A percentile compares a stretch with the other conserved stretches of the same genome.
phyloP scores from a whole-genome alignment of 495 filamentous ascomycete genomes.

The Neurospora sp. region DNA sequence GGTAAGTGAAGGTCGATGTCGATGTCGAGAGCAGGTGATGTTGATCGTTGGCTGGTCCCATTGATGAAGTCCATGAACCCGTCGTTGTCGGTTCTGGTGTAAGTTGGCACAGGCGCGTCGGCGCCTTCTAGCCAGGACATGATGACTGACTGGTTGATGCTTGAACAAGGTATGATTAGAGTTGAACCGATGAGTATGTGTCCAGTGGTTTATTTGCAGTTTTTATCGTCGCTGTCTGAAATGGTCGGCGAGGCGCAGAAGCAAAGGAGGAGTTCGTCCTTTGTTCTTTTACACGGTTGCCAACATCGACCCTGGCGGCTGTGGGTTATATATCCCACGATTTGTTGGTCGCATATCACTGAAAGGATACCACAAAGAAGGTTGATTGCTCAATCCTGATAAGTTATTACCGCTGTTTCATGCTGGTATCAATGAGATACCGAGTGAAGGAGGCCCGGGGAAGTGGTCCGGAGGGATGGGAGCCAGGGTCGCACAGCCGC shows the following conservation, averaged over 20 bases:
- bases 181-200: neutral
- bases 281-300: neutral
- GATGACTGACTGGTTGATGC: neutral
- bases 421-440: neutral
- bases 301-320: neutral
- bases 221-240: neutral
- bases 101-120: conserved; percentile 4
- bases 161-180: neutral
- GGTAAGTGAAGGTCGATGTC: conserved; percentile 4
- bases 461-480: neutral
- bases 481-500: neutral
- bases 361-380: neutral
- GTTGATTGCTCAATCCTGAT: neutral
- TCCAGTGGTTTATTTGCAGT: neutral
- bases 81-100: conserved; percentile 5
- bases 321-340: neutral
- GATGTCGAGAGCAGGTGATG: neutral
- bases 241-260: neutral
- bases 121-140: neutral
- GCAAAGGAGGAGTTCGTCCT: neutral
- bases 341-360: neutral
- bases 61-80: neutral
- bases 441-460: neutral
- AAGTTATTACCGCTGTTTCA: neutral
- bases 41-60: neutral